Evolutionary conservation across 192 early-diverging fungal genomes (phyloP).

Genomic region (Umbelopsis sp.): DNA sequence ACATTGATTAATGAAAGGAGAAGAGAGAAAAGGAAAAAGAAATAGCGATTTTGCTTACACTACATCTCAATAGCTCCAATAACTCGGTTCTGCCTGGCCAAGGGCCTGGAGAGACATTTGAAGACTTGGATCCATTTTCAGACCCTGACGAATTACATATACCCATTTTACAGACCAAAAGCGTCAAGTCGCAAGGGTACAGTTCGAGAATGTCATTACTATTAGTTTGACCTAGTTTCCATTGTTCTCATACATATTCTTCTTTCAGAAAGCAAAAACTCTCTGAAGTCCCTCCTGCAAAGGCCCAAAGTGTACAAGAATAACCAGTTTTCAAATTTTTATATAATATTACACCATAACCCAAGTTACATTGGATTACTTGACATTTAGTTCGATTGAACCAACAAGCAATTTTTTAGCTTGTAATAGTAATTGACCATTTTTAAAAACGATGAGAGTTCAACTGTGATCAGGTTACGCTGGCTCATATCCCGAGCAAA

Average conservation of each 20-base stretch:
- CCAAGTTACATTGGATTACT: no score
- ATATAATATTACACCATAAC: neutral
- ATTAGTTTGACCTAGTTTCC: no score
- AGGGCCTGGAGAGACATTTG: neutral
- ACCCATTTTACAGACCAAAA: slow-evolving; percentile 11
- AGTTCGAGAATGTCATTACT: no score
- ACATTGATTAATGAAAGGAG: neutral
- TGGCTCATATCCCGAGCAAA: neutral
- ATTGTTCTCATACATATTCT: neutral
- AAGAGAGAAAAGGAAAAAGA: neutral
- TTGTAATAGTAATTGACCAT: no score
- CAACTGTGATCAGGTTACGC: neutral
- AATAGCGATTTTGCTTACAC: neutral
- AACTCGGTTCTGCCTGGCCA: neutral
- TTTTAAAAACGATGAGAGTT: no score
- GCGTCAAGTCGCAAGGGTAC: neutral
- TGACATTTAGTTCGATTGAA: no score
- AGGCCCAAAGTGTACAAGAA: neutral
- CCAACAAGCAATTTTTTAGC: no score
- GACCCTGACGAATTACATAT: neutral
- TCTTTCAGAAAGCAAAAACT: neutral
- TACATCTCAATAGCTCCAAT: neutral
- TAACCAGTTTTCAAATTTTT: neutral
- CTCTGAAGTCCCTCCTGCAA: neutral
- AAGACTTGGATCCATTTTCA: neutral